A percentile compares a stretch with the other conserved stretches of the same genome.
Conservation (phyloP, 768 basidiomycete genomes). For the Tricholoma sp. region DNA sequence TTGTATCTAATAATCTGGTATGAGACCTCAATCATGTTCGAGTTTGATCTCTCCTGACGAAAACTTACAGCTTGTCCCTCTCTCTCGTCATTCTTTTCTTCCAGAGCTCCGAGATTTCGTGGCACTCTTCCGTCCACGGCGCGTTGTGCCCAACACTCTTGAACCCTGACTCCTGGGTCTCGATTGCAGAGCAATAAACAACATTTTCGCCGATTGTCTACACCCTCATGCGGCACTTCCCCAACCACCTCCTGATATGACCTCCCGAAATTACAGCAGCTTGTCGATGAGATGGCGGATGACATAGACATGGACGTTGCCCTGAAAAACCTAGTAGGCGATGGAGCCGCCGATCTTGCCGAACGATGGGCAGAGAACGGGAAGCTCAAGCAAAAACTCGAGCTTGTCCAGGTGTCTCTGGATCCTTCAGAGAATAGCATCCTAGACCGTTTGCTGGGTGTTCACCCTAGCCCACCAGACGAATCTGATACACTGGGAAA, state of each 20-base stretch:
- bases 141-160: slow-evolving; percentile 78
- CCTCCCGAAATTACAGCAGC: slow-evolving; percentile 5
- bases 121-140: slow-evolving; percentile 69
- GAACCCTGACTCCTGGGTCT: slow-evolving; percentile 43
- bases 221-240: slow-evolving; percentile 15
- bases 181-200: slow-evolving; percentile 71
- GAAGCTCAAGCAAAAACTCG: slow-evolving; percentile 37
- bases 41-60: background rate
- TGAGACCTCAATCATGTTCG: slow-evolving; percentile 10
- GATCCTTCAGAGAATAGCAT: slow-evolving; percentile 25
- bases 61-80: slow-evolving; percentile 60
- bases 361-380: slow-evolving; percentile 52
- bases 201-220: slow-evolving; percentile 62
- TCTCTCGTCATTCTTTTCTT: slow-evolving; percentile 83
- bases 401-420: slow-evolving; percentile 40
- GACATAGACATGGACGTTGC: slow-evolving; percentile 48
- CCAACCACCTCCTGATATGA: slow-evolving; percentile 1
- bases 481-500: slow-evolving; percentile 3
- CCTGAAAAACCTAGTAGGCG: slow-evolving; percentile 63
- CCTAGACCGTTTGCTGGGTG: slow-evolving; percentile 29
- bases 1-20: slow-evolving; percentile 59
- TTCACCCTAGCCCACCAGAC: background rate
- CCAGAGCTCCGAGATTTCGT: slow-evolving; percentile 84
- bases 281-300: slow-evolving; percentile 13
- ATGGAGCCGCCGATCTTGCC: slow-evolving; percentile 40